Conservation (phyloP, 2,329 filamentous ascomycete species). For the Penicillium sp. region DNA sequence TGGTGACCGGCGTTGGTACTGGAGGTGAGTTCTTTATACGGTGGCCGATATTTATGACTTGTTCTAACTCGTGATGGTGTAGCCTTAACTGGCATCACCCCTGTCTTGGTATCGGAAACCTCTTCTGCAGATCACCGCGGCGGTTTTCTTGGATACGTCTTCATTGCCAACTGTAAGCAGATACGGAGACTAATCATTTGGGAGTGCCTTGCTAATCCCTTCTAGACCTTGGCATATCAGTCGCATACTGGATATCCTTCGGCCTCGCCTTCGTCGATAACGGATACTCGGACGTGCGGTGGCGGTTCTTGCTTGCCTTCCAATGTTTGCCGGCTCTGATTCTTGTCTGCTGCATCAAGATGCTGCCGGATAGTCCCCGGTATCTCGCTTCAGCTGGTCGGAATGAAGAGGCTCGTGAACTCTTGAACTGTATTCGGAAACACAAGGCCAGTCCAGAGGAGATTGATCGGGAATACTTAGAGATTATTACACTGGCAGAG, state of each 20-base stretch:
- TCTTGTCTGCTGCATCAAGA: conserved; percentile 56
- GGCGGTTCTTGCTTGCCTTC: conserved; percentile 67
- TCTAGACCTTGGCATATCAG: conserved; percentile 50
- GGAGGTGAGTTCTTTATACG: conserved; percentile 37
- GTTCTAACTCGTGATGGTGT: background rate
- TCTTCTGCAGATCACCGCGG: conserved; percentile 51
- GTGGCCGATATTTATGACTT: background rate
- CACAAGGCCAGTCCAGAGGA: conserved; percentile 20
- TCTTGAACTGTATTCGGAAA: conserved; percentile 40
- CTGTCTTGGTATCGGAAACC: conserved; percentile 52
- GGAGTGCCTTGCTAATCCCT: background rate
- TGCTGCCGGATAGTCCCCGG: conserved; percentile 64
- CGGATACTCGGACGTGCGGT: conserved; percentile 57
- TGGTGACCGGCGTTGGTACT: conserved; percentile 63
- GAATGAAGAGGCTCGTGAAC: conserved; percentile 60
- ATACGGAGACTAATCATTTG: background rate
- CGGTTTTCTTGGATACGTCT: conserved; percentile 51
- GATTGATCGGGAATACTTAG: conserved; percentile 36
- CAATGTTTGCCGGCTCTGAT: conserved; percentile 62
- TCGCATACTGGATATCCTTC: conserved; percentile 59
- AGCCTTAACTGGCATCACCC: conserved; percentile 52
- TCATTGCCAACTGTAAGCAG: conserved; percentile 51
- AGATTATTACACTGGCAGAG: conserved; percentile 35
- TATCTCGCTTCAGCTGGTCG: conserved; percentile 61
- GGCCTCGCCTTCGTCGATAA: conserved; percentile 59